These are phyloP conservation scores for Whalleya microplaca DNA, from an alignment of 2,329 filamentous ascomycete genomes.

Conservation along the genomic window DNA sequence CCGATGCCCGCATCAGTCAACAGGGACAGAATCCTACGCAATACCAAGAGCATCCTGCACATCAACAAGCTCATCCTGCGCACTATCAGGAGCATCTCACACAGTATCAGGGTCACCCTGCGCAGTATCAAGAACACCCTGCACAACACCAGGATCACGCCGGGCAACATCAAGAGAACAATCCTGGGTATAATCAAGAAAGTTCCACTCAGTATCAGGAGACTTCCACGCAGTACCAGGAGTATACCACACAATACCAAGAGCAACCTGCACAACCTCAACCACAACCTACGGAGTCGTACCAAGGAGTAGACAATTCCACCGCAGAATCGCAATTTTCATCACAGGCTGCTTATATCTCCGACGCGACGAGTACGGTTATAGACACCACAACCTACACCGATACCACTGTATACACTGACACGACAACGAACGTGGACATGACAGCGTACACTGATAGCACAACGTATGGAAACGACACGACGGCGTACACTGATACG, in stretches of 20 bases:
- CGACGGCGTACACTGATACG: not conserved
- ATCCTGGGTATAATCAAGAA: too few relatives aligned
- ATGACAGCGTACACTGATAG: not conserved
- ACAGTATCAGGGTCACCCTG: not conserved
- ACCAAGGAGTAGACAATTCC: constrained; percentile 11
- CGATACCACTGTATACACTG: too few relatives aligned
- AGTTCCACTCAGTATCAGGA: too few relatives aligned
- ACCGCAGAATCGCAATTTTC: constrained; percentile 9
- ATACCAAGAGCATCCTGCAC: not conserved
- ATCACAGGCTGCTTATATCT: not conserved
- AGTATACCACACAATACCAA: too few relatives aligned
- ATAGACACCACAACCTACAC: too few relatives aligned
- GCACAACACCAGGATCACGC: constrained; percentile 6
- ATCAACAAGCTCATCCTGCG: too few relatives aligned
- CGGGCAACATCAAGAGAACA: constrained; percentile 1
- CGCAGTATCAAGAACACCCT: constrained; percentile 6
- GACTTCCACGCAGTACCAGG: too few relatives aligned
- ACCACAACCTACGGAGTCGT: constrained; percentile 1
- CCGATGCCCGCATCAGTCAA: constrained; percentile 1
- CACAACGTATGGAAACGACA: not conserved
- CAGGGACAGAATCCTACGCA: constrained; percentile 2
- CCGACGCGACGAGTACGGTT: constrained; percentile 17
- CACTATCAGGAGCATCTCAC: too few relatives aligned
- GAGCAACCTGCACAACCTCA: too few relatives aligned
- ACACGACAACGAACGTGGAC: too few relatives aligned